Base-by-base conservation (phyloP, 345 rosid species). In the Syzygium grande region DNA sequence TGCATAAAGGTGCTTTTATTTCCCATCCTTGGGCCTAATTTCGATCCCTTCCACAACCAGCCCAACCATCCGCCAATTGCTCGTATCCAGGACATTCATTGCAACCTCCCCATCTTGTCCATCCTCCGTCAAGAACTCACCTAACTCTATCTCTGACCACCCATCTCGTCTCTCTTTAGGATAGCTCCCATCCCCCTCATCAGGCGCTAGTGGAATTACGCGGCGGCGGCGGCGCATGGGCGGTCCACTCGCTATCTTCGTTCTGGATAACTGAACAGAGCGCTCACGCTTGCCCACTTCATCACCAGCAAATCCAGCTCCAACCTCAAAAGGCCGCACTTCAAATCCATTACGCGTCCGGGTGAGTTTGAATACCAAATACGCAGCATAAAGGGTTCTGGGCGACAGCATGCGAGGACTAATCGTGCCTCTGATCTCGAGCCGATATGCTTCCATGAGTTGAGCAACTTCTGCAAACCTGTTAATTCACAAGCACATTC, bases 71-170 rank as follows among this genome's bases (percentile, higher is more conserved):
- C 80, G 30, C 4, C 30, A 0, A 12, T 54, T 2, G 38, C 84
- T 80, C 41, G 84, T 77, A 86, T 91, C 92, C 68, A 2, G 2
- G 38, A 89, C 30, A 59, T 83, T 84, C 77, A 91, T 86, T 54
- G 78, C 88, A 21, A 91, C 4, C 78, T 89, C 90, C 25, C 59
- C 87, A 59, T 85, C 87, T 53, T 85, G 87, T 11, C 90, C 89
- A 23, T 86, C 73, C 53, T 84, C 4, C 14, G 55, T 91, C 68
- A 51, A 90, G 86, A 88, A 88, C n/a, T 86, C 87, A 1, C 93
- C 93, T 51, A 92, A 51, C 78, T 90, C 89, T 65, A 90, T 68
- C 84, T 92, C 93, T 23, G 65, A 46, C 92, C 92, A 91, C 29
- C 41, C 53, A 34, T 61, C 68, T 61, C 34, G 68, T 85, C 88